Evolutionary conservation across 129 eudicot genomes (phyloP), one percentile per base, ranked within the genome.

Genomic region (Arctium minus): DNA sequence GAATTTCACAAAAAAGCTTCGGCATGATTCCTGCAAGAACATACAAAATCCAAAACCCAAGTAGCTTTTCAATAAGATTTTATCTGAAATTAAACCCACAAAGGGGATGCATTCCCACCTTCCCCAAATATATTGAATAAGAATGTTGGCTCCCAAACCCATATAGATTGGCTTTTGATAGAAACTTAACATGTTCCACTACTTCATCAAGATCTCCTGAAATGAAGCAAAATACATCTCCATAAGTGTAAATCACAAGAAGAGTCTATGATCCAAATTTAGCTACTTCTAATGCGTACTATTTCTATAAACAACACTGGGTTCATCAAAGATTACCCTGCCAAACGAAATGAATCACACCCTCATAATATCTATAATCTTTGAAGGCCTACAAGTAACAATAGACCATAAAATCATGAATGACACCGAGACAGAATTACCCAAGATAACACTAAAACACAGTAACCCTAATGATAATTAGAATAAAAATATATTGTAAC

Each of bases 141-240:
- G 94, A 83, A 92, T 86, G 71, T 90, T 92, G 70, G 92, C 94
- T 75, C 97, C 92, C 80, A 92, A 92, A 73, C 97, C 92, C 94
- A 83, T 92, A 92, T 39, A 92, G 50, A 74, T 92, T 90, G 79
- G 94, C 94, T 56, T 85, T 85, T 86, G 40, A 7, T 65, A 22
- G 27, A 22, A 22, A 22, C 12, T 76, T 80, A 38, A 92, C 90
- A 84, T 88, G 94, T 64, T 76, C 80, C 79, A 92, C 89, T 36
- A 22, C 27, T 22, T 22, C 27, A 22, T 22, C 27, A 22, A 22
- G 27, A 22, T 22, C 27, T 22, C 27, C 27, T 22, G 27, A 22
- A 22, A 22, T 22, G 27, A 22, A 22, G 27, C 27, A 22, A 22
- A 22, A 22, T 22, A 22, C 27, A 22, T 22, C 27, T 22, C 27